Evolutionary conservation across 1,139 yeast species (phyloP).

Genomic region (Suhomyces bokatorum): DNA sequence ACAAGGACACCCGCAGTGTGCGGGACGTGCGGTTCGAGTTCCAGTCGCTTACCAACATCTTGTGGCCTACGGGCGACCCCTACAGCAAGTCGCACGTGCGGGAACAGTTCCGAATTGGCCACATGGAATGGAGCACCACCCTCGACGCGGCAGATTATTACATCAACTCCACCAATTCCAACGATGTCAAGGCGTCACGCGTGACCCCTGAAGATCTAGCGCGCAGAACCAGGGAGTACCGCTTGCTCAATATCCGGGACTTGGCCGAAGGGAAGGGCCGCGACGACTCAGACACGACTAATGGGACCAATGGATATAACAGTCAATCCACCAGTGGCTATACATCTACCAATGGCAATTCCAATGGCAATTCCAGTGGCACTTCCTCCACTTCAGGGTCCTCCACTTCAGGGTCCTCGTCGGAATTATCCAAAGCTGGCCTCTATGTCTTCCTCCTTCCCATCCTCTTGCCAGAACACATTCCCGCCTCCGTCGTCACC

Average conservation of each 20-base stretch:
- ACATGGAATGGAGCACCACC: slow-evolving; percentile 47
- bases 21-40: slow-evolving; percentile 36
- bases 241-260: slow-evolving; percentile 26
- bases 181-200: slow-evolving; percentile 31
- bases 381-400: background rate
- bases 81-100: slow-evolving; percentile 41
- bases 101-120: slow-evolving; percentile 53
- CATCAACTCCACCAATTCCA: slow-evolving; percentile 40
- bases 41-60: slow-evolving; percentile 35
- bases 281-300: background rate
- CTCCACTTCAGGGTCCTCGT: background rate
- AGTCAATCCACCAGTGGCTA: too few relatives aligned
- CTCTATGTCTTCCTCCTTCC: slow-evolving; percentile 79
- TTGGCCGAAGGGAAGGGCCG: slow-evolving; percentile 16
- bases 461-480: slow-evolving; percentile 62
- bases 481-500: slow-evolving; percentile 69
- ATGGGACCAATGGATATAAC: too few relatives aligned
- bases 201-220: slow-evolving; percentile 39
- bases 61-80: slow-evolving; percentile 61
- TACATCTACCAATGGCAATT: too few relatives aligned
- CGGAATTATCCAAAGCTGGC: slow-evolving; percentile 57
- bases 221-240: slow-evolving; percentile 38
- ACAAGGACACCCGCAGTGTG: slow-evolving; percentile 32
- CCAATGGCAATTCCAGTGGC: background rate
- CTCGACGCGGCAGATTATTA: slow-evolving; percentile 49